Evolutionary conservation across 75 land plant genomes (phyloP), one percentile per base, ranked within the genome.

Genomic region (Picea sitchensis): DNA sequence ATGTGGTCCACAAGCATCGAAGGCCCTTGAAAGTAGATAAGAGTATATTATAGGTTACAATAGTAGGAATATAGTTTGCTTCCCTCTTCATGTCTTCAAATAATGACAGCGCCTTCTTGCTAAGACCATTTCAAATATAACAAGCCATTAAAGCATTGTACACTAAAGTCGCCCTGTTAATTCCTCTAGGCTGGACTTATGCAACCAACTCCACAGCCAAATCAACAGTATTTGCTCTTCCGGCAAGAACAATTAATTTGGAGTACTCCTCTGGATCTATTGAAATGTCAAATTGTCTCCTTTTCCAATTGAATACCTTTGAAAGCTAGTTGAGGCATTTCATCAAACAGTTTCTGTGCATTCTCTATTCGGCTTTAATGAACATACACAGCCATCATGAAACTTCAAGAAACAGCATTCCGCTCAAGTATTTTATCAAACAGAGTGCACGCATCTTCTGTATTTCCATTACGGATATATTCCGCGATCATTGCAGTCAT

Each of bases 81-180:
- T 92, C 85, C 59, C 58, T 78, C 81, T 85, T 83, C 36, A 93
- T 78, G 14, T 79, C 81, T 77, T 87, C 76, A 74, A 91, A 91
- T 41, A 93, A 60, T 26, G 85, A 32, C 31, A 86, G 76, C 23
- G 87, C 83, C 63, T 84, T 81, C 34, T 76, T 82, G 26, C 82
- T 76, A 54, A 78, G 31, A 54, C 91, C 88, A 81, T 89, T 95
- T 75, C 76, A 78, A 82, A 87, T 82, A 71, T 89, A 92, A 5
- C 86, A 89, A 68, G 80, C 71, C 86, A 95, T 91, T 23, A 95
- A 78, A 9, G 95, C 90, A 78, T 95, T 95, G 73, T 91, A 95
- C 9, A 64, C 44, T 36, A 81, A 80, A 13, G 89, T 65, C 30
- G 47, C 71, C 63, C 78, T 77, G 41, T 84, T 80, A 1, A 87